Evolutionary conservation across 345 rosid species (phyloP), one percentile per base, ranked within the genome.

Genomic region (Moricandia moricandioides): DNA sequence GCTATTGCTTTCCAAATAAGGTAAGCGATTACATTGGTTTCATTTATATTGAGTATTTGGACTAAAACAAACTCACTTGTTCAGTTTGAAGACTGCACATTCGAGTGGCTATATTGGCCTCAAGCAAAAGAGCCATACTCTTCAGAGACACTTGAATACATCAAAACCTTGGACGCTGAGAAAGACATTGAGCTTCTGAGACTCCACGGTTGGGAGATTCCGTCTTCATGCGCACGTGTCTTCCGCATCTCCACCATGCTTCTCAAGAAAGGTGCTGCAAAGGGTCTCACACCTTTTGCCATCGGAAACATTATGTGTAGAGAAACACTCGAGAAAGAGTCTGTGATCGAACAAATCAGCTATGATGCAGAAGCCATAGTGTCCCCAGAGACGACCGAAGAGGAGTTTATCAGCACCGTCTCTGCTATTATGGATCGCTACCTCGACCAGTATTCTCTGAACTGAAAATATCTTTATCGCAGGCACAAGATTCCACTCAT

Each of bases 31-130:
- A 39, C 45, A 10, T 39, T 39, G 13, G 13, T 39, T 39, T 39
- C 45, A 39, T 10, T 10, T 39, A 39, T 29, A 45, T 29, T 26
- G 40, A 27, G 14, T 63, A 13, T 57, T 58, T 30, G 0, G 13
- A 68, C 33, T 52, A 5, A 49, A 64, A 56, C 67, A 64, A 71
- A 62, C 8, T 39, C 30, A 67, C 62, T 58, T 34, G 6, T 43
- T 66, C 84, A 93, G 98, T 93, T 89, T 52, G 95, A 93, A 81
- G 95, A 92, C 73, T 92, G 98, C 80, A 88, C 96, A 66, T 92
- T 92, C 16, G 98, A 92, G 21, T 90, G 98, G 98, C 87, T 92
- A 39, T 88, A 88, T 80, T 92, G 98, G 94, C 96, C 96, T 26
- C 96, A 92, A 86, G 90, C 96, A 67, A 85, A 57, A 33, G 84